phyloP scores from a whole-genome alignment of 1,139 yeast species.

The Scheffersomyces cryptocercus region DNA sequence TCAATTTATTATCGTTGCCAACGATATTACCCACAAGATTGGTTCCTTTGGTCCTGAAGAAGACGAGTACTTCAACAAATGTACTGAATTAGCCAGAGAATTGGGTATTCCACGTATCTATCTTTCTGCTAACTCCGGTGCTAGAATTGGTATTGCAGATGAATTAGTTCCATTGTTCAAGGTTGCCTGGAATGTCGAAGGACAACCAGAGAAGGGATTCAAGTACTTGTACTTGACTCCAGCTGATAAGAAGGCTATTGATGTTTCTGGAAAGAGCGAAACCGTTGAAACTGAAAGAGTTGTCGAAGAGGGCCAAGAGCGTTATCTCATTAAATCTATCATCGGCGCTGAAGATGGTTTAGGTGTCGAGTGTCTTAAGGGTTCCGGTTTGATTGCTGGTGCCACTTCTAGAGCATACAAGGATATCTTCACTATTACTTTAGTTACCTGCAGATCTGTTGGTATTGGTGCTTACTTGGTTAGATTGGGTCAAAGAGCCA shows the following conservation, averaged over 20 bases:
- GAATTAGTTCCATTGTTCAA: constrained; percentile 86
- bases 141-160: constrained; percentile 97
- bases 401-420: constrained; percentile 97
- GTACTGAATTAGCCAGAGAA: constrained; percentile 87
- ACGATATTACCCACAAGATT: constrained; percentile 95
- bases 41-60: constrained; percentile 99
- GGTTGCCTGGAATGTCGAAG: constrained; percentile 88
- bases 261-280: constrained; percentile 57
- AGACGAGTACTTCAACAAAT: constrained; percentile 86
- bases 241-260: constrained; percentile 63
- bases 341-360: constrained; percentile 95
- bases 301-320: constrained; percentile 82
- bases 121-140: constrained; percentile 97
- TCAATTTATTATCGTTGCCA: constrained; percentile 87
- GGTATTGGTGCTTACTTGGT: constrained; percentile 99
- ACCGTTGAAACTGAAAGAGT: constrained; percentile 74
- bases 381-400: constrained; percentile 98
- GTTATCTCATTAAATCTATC: constrained; percentile 78
- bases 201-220: constrained; percentile 82
- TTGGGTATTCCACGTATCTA: constrained; percentile 94
- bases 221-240: constrained; percentile 78
- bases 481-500: constrained; percentile 97
- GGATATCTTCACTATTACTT: constrained; percentile 92
- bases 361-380: constrained; percentile 97
- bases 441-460: constrained; percentile 97